These are phyloP conservation scores for Leptodontidium sp. DNA, from an alignment of 2,329 filamentous ascomycete species.

Conservation along the genomic window DNA sequence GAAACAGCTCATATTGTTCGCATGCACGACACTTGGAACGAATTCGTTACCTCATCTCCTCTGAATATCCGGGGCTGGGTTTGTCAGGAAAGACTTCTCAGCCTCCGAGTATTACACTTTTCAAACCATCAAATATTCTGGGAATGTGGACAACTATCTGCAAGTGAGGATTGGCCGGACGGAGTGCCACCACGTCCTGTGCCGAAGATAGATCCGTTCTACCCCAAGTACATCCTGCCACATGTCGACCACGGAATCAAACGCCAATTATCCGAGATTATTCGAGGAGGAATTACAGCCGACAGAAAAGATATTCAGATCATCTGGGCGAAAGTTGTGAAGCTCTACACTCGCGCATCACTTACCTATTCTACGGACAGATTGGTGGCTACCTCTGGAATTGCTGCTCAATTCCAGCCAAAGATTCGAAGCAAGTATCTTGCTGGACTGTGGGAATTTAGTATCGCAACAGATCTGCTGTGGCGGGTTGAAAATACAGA, in stretches of 20 bases:
- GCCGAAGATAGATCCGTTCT: neutral
- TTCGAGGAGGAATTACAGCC: neutral
- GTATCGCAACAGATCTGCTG: neutral
- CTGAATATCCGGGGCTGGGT: neutral
- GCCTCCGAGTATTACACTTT: neutral
- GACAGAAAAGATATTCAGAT: neutral
- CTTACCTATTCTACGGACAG: neutral
- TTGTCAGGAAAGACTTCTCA: neutral
- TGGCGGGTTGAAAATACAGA: neutral
- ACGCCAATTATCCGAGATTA: neutral
- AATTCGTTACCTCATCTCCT: neutral
- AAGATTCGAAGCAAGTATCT: neutral
- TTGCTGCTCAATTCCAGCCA: slow-evolving; percentile 1
- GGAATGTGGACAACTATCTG: neutral
- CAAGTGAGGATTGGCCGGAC: neutral
- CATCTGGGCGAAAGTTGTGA: neutral
- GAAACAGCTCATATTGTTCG: neutral
- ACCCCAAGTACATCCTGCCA: neutral
- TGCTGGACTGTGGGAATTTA: neutral
- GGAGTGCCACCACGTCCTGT: neutral
- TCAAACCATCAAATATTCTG: neutral
- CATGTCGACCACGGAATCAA: neutral
- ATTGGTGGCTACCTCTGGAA: neutral
- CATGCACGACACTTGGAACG: neutral
- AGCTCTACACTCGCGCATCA: neutral